Percentiles rank a stretch among this genome's conserved stretches.
phyloP scores from a whole-genome alignment of 2,329 filamentous ascomycete species.

The Botryotinia calthae region DNA sequence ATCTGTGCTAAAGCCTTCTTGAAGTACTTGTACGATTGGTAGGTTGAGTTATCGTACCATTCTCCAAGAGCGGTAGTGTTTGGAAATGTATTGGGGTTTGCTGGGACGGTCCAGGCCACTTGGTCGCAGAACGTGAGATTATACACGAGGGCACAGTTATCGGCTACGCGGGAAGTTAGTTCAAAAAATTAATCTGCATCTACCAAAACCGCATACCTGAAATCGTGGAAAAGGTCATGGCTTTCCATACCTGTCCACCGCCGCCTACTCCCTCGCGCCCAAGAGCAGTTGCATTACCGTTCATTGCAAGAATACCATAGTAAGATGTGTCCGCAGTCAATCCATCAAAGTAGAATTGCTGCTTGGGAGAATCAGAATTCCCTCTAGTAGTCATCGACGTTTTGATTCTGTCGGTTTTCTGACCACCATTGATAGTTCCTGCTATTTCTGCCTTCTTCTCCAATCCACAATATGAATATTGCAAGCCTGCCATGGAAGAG shows the following conservation, averaged over 20 bases:
- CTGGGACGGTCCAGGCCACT: slow-evolving; percentile 87
- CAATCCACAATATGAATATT: slow-evolving; percentile 80
- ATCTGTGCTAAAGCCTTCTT: slow-evolving; percentile 78
- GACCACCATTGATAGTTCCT: slow-evolving; percentile 50
- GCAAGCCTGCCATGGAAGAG: slow-evolving; percentile 63
- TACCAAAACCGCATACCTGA: slow-evolving; percentile 52
- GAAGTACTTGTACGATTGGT: slow-evolving; percentile 71
- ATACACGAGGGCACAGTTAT: slow-evolving; percentile 82
- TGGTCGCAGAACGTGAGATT: slow-evolving; percentile 86
- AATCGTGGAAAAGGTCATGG: slow-evolving; percentile 75
- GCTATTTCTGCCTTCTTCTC: slow-evolving; percentile 62
- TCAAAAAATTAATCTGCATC: not conserved
- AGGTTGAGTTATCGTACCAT: slow-evolving; percentile 77
- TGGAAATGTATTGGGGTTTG: slow-evolving; percentile 63
- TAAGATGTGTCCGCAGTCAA: slow-evolving; percentile 73
- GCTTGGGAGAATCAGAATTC: slow-evolving; percentile 66
- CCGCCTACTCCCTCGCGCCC: slow-evolving; percentile 59
- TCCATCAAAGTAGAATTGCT: slow-evolving; percentile 81
- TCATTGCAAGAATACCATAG: slow-evolving; percentile 67
- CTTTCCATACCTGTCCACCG: slow-evolving; percentile 72
- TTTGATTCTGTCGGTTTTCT: slow-evolving; percentile 47
- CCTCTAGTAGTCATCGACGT: slow-evolving; percentile 69
- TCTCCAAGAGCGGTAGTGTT: slow-evolving; percentile 60
- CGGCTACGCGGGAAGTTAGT: slow-evolving; percentile 47
- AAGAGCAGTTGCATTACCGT: slow-evolving; percentile 51